Percentiles rank a stretch among this genome's conserved stretches.
Conservation (phyloP, 129 eudicot species). For the Deinandra increscens region DNA sequence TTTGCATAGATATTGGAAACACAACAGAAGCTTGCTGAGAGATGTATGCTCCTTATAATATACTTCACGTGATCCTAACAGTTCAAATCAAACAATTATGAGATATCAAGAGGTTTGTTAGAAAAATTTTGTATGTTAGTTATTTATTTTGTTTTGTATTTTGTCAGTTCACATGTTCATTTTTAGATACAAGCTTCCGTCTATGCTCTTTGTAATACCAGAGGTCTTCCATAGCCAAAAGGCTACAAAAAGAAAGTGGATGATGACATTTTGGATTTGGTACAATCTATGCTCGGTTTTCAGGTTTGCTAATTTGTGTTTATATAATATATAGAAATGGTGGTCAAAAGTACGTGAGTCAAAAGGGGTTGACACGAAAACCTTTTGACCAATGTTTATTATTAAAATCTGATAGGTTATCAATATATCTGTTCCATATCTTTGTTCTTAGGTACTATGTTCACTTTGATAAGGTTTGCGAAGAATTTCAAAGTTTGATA, state of each 20-base stretch:
- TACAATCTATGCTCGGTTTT: slow-evolving; percentile 85
- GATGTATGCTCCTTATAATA: slow-evolving; percentile 79
- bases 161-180: slow-evolving; percentile 22
- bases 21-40: slow-evolving; percentile 55
- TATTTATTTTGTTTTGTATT: slow-evolving; percentile 1
- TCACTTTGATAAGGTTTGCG: too few species aligned
- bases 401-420: too few species aligned
- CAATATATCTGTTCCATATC: too few species aligned
- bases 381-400: too few species aligned
- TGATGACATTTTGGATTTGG: slow-evolving; percentile 91
- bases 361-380: neutral
- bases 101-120: slow-evolving; percentile 73
- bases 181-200: slow-evolving; percentile 84
- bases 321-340: slow-evolving; percentile 3
- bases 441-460: too few species aligned
- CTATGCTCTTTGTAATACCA: slow-evolving; percentile 79
- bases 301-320: slow-evolving; percentile 51
- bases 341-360: slow-evolving; percentile 13
- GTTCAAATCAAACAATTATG: slow-evolving; percentile 87
- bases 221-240: slow-evolving; percentile 94
- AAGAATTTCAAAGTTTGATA: too few species aligned
- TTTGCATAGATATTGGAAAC: slow-evolving; percentile 57
- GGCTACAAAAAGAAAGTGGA: slow-evolving; percentile 64
- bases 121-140: neutral
- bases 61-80: slow-evolving; percentile 91